Percentiles rank a stretch among this genome's conserved stretches.
Conservation (phyloP, 2,329 filamentous ascomycete species). For the Sporothrix curviconia region DNA sequence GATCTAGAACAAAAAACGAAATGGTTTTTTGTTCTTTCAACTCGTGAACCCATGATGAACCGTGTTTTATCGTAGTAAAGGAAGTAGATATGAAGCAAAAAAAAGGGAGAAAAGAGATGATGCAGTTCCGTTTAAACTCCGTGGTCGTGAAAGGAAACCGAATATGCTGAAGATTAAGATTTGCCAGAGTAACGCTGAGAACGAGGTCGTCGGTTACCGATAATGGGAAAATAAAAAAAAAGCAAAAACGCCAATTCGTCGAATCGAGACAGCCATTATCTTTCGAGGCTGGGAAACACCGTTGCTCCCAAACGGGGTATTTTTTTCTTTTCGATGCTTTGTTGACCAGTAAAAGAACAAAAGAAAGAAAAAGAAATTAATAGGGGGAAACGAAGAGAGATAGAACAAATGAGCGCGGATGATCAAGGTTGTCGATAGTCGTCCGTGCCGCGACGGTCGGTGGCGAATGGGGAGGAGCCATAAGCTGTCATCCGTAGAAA, state of each 20-base stretch:
- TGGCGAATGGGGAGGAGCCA: slow-evolving; percentile 13
- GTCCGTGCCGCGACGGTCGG: slow-evolving; percentile 26
- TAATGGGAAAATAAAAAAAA: slow-evolving; percentile 29
- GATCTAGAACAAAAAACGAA: slow-evolving; percentile 40
- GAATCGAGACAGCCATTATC: slow-evolving; percentile 33
- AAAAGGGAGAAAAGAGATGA: slow-evolving; percentile 25
- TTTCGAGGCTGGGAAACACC: slow-evolving; percentile 34
- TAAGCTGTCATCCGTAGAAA: neutral
- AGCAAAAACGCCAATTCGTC: slow-evolving; percentile 40
- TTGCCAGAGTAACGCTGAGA: slow-evolving; percentile 18
- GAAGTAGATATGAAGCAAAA: slow-evolving; percentile 28
- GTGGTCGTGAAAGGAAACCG: slow-evolving; percentile 32
- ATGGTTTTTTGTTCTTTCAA: slow-evolving; percentile 42
- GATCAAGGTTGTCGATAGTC: slow-evolving; percentile 29
- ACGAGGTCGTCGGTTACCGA: slow-evolving; percentile 15
- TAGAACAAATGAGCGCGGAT: slow-evolving; percentile 7
- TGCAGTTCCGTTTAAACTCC: slow-evolving; percentile 33
- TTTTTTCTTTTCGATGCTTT: slow-evolving; percentile 21
- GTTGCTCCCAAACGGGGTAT: slow-evolving; percentile 25
- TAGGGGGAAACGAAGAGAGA: neutral
- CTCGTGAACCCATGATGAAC: slow-evolving; percentile 46
- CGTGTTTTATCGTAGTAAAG: slow-evolving; percentile 37
- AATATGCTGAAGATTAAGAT: slow-evolving; percentile 14
- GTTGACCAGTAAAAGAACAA: slow-evolving; percentile 20
- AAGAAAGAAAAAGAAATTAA: slow-evolving; percentile 10